A percentile compares a stretch with the other conserved stretches of the same genome.
phyloP scores from a whole-genome alignment of 768 basidiomycete genomes.

The Rhodotorula diobovata region DNA sequence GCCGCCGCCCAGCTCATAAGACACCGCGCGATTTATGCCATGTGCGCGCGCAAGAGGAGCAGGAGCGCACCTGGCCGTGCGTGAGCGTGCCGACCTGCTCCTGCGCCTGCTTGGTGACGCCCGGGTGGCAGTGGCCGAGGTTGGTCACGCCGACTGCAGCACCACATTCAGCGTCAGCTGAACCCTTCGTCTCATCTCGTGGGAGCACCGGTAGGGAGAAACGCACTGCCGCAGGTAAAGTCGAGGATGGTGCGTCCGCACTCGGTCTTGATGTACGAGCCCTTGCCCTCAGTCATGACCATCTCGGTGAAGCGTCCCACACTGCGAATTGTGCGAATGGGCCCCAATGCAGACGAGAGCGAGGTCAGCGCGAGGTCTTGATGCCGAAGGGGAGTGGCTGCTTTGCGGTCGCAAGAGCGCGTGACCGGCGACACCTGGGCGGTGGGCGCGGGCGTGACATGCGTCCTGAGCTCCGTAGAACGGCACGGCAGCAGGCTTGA shows the following conservation, averaged over 20 bases:
- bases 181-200: neutral
- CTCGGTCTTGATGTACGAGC: constrained; percentile 43
- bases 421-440: neutral
- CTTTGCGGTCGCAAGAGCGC: neutral
- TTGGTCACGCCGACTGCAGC: constrained; percentile 67
- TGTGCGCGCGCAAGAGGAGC: neutral
- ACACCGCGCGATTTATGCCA: too few relatives aligned
- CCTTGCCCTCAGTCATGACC: constrained; percentile 34
- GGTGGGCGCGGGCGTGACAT: neutral
- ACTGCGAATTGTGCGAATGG: neutral
- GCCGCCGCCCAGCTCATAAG: too few relatives aligned
- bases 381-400: neutral
- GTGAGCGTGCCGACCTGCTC: constrained; percentile 71
- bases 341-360: neutral
- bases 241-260: constrained; percentile 73
- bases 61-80: constrained; percentile 62
- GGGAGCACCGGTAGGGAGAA: neutral
- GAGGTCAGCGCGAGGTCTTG: neutral
- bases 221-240: constrained; percentile 68
- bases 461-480: too few relatives aligned
- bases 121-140: constrained; percentile 82
- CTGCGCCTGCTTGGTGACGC: constrained; percentile 79
- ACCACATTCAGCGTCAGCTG: neutral
- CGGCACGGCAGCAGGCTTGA: too few relatives aligned
- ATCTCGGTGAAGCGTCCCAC: constrained; percentile 35